These are phyloP conservation scores for Pyrus hybrid DNA, from an alignment of 331 rosid species.

Conservation along the genomic window DNA sequence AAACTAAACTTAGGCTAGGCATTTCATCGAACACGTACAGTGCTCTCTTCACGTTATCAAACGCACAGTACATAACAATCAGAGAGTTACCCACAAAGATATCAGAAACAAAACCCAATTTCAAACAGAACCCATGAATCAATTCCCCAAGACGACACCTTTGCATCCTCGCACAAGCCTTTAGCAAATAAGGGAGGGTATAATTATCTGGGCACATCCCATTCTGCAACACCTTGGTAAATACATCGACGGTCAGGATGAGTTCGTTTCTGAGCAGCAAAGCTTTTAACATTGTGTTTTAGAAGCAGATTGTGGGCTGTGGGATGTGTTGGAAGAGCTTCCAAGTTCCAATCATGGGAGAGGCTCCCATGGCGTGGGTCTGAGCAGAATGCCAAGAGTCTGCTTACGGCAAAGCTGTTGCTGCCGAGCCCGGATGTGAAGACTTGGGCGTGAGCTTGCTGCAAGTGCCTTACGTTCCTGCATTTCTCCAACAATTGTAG, in stretches of 20 bases:
- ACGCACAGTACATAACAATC: conserved; percentile 33
- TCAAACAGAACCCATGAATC: conserved; percentile 55
- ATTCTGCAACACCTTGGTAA: conserved; percentile 26
- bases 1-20: conserved; percentile 40
- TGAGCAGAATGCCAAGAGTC: conserved; percentile 50
- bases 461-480: conserved; percentile 48
- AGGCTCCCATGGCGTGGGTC: conserved; percentile 34
- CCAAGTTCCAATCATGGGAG: conserved; percentile 38
- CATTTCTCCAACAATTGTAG: conserved; percentile 45
- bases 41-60: conserved; percentile 37
- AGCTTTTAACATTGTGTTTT: conserved; percentile 54
- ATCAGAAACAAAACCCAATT: conserved; percentile 48
- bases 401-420: conserved; percentile 46
- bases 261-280: conserved; percentile 27
- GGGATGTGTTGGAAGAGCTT: conserved; percentile 48
- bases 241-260: conserved; percentile 22
- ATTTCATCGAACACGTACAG: conserved; percentile 64
- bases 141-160: conserved; percentile 24
- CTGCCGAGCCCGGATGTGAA: conserved; percentile 45
- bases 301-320: conserved; percentile 56
- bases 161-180: conserved; percentile 39
- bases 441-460: conserved; percentile 61
- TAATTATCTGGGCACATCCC: conserved; percentile 44
- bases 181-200: conserved; percentile 58
- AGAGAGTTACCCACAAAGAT: conserved; percentile 60